Percentiles rank a stretch among this genome's conserved stretches.
Evolutionary conservation across 2,329 filamentous ascomycete species (phyloP).

Genomic region (Gremmenia infestans): DNA sequence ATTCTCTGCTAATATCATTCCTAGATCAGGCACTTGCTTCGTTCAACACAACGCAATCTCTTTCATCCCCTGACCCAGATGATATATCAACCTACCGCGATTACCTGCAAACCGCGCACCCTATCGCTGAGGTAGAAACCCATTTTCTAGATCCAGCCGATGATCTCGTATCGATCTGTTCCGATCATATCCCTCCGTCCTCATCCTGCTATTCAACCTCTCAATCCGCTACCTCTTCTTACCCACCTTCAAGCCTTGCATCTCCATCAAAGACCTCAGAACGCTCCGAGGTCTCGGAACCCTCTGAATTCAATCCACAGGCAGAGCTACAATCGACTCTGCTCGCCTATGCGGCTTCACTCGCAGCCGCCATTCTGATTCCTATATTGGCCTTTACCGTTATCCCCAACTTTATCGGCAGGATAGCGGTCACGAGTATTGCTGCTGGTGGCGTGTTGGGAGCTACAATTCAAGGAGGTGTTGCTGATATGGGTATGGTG

Average conservation of each 20-base stretch:
- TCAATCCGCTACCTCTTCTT: background rate
- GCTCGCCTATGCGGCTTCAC: slow-evolving; percentile 37
- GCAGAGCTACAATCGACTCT: slow-evolving; percentile 22
- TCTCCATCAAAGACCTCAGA: background rate
- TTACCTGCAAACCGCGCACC: slow-evolving; percentile 50
- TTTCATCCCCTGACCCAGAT: slow-evolving; percentile 42
- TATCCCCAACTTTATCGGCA: slow-evolving; percentile 50
- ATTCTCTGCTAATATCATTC: slow-evolving; percentile 1
- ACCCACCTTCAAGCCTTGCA: background rate
- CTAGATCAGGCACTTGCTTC: slow-evolving; percentile 55
- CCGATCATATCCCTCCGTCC: slow-evolving; percentile 6
- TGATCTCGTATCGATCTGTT: slow-evolving; percentile 28
- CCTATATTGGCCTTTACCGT: slow-evolving; percentile 55
- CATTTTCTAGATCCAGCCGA: slow-evolving; percentile 29
- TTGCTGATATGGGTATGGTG: slow-evolving; percentile 8
- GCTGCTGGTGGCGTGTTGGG: slow-evolving; percentile 42
- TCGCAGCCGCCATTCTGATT: slow-evolving; percentile 49
- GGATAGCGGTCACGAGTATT: slow-evolving; percentile 52
- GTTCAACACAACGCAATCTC: slow-evolving; percentile 47
- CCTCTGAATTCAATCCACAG: slow-evolving; percentile 19
- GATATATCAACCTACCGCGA: slow-evolving; percentile 49
- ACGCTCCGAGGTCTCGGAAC: too few species aligned
- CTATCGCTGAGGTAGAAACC: slow-evolving; percentile 53
- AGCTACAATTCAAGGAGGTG: slow-evolving; percentile 18
- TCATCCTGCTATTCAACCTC: slow-evolving; percentile 4